phyloP scores from a whole-genome alignment of 257 asterid species.

The Paulownia fortunei region DNA sequence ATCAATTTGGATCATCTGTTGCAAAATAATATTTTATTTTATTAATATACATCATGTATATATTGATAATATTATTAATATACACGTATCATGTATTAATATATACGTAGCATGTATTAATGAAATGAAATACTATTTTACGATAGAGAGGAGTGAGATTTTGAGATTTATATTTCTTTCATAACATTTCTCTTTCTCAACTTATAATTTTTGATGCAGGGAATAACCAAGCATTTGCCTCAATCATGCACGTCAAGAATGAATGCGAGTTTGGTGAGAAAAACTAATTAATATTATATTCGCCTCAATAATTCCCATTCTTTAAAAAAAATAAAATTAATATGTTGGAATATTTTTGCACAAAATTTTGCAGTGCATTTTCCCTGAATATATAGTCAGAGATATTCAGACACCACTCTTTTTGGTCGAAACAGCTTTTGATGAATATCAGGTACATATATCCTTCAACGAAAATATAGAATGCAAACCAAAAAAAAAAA shows the following conservation, averaged over 20 bases:
- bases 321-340: neutral
- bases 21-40: too few relatives aligned
- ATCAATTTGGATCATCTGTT: too few relatives aligned
- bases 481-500: too few relatives aligned
- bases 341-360: neutral
- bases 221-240: conserved; percentile 9
- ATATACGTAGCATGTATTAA: too few relatives aligned
- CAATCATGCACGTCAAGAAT: conserved; percentile 26
- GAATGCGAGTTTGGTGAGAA: conserved; percentile 22
- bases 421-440: conserved; percentile 49
- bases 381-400: conserved; percentile 44
- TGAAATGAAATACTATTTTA: too few relatives aligned
- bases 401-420: conserved; percentile 48
- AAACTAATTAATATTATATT: neutral
- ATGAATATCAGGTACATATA: conserved; percentile 46
- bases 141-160: too few relatives aligned
- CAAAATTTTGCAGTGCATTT: conserved; percentile 40
- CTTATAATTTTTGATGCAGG: conserved; percentile 20
- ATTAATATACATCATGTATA: too few relatives aligned
- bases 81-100: too few relatives aligned
- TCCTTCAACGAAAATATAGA: too few relatives aligned
- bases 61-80: too few relatives aligned
- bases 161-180: too few relatives aligned
- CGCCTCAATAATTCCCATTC: neutral
- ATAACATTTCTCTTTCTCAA: too few relatives aligned